Evolutionary conservation across 1,284 basidiomycete genomes (phyloP).

Genomic region (Melampsora americana): DNA sequence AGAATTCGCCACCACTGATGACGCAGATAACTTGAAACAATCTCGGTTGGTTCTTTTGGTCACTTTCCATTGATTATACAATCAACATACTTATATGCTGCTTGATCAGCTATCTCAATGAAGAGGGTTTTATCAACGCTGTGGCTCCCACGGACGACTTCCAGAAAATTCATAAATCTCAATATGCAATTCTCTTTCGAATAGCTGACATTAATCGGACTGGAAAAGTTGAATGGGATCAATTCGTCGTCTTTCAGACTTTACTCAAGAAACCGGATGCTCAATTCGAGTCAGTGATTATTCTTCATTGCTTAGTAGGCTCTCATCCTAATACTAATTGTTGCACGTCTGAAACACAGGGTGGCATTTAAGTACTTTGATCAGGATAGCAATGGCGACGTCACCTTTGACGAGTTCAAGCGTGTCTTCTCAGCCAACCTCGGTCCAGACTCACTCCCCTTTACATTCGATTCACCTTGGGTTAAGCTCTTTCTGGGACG

Average conservation of each 20-base stretch:
- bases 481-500: slow-evolving; percentile 88
- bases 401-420: slow-evolving; percentile 90
- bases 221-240: slow-evolving; percentile 83
- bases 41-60: not conserved
- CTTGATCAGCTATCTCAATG: slow-evolving; percentile 23
- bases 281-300: slow-evolving; percentile 63
- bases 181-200: slow-evolving; percentile 63
- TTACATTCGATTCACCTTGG: slow-evolving; percentile 94
- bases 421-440: slow-evolving; percentile 78
- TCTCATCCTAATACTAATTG: not conserved
- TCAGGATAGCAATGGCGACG: slow-evolving; percentile 78
- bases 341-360: slow-evolving; percentile 47
- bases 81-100: not conserved
- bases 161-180: slow-evolving; percentile 43
- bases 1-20: slow-evolving; percentile 18
- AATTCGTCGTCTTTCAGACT: slow-evolving; percentile 89
- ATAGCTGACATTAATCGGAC: slow-evolving; percentile 77
- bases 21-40: not conserved
- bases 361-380: slow-evolving; percentile 96
- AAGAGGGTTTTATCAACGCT: slow-evolving; percentile 42
- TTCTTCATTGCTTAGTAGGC: slow-evolving; percentile 50
- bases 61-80: not conserved
- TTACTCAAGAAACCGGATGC: slow-evolving; percentile 78
- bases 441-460: slow-evolving; percentile 76
- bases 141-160: slow-evolving; percentile 31